Percentiles rank a stretch among this genome's conserved stretches.
Conservation (phyloP, 768 basidiomycete genomes). For the Leccinum olivaceopallidum region DNA sequence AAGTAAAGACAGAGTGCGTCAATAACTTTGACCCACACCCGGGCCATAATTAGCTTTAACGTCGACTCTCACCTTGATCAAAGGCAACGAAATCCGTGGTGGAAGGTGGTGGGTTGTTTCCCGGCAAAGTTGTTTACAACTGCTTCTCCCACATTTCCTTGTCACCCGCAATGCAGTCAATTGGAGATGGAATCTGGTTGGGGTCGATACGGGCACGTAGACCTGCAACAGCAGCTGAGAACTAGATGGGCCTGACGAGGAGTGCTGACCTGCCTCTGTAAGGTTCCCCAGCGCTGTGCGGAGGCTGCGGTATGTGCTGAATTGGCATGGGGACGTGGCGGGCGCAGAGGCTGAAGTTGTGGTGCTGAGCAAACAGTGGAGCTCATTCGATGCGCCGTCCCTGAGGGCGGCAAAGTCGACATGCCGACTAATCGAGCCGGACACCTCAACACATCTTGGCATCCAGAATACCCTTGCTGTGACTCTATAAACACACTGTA, state of each 20-base stretch:
- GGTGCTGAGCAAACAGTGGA: not conserved
- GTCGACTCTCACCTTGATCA: slow-evolving; percentile 69
- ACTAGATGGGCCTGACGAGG: not conserved
- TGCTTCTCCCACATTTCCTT: slow-evolving; percentile 75
- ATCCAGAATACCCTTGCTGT: too few relatives aligned
- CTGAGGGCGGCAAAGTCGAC: not conserved
- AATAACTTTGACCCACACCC: not conserved
- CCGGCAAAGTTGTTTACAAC: slow-evolving; percentile 62
- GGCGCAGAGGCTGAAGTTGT: not conserved
- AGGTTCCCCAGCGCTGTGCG: slow-evolving; percentile 55
- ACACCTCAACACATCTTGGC: too few relatives aligned
- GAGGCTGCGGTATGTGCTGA: slow-evolving; percentile 54
- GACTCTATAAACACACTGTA: too few relatives aligned
- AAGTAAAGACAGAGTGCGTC: not conserved
- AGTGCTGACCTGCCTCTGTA: slow-evolving; percentile 39
- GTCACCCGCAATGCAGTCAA: slow-evolving; percentile 68
- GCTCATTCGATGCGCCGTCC: slow-evolving; percentile 5
- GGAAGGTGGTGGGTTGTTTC: slow-evolving; percentile 72
- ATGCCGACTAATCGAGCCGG: not conserved
- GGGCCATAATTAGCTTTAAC: not conserved
- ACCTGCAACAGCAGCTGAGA: slow-evolving; percentile 43
- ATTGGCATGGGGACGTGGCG: slow-evolving; percentile 18
- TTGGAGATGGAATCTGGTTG: slow-evolving; percentile 88
- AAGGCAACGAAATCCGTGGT: slow-evolving; percentile 87
- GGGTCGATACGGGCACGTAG: slow-evolving; percentile 83